Evolutionary conservation across 257 asterid genomes (phyloP).

Genomic region (Solanum paucissectum): DNA sequence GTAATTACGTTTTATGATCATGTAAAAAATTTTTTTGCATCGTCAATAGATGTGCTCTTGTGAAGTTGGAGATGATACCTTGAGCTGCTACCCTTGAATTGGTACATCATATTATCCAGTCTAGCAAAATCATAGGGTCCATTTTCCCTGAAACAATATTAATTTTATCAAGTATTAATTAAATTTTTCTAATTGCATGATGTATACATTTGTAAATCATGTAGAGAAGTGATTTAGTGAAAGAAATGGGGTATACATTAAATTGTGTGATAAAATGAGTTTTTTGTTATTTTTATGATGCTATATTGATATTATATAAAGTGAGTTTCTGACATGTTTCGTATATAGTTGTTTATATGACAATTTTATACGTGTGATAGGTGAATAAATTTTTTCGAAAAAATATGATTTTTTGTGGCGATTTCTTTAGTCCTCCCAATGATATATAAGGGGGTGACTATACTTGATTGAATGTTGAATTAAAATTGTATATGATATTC

Average conservation of each 20-base stretch:
- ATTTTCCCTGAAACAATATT: slow-evolving; percentile 23
- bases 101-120: slow-evolving; percentile 63
- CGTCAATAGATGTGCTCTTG: neutral
- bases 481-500: neutral
- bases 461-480: neutral
- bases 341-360: neutral
- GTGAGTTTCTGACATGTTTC: neutral
- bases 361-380: neutral
- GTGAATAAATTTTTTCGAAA: neutral
- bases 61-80: slow-evolving; percentile 25
- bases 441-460: neutral
- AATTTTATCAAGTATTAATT: neutral
- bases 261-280: neutral
- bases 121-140: slow-evolving; percentile 44
- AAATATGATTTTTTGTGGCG: neutral
- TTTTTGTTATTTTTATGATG: too few species aligned
- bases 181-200: neutral
- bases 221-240: neutral
- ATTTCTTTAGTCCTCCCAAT: neutral
- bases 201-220: neutral
- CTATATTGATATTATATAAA: neutral
- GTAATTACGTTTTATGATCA: neutral
- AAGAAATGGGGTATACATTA: neutral
- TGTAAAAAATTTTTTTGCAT: neutral
- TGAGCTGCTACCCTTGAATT: slow-evolving; percentile 78